Base-by-base conservation (phyloP, 257 asterid genomes). In the Petunia axillaris region DNA sequence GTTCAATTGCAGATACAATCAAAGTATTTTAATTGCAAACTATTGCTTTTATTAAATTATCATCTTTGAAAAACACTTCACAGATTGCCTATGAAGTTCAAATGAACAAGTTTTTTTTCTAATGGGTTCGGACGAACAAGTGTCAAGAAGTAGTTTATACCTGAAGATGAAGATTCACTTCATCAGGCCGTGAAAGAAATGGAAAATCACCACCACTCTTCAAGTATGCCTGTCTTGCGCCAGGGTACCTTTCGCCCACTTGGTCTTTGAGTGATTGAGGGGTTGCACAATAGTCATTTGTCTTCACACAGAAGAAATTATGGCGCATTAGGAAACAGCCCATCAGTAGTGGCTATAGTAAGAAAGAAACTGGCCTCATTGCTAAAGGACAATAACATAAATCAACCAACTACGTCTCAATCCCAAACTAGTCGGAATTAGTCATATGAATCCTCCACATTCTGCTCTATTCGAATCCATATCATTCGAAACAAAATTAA, bases 131-230 rank as follows among this genome's bases (percentile, higher is more conserved):
- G n/a, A 8, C 6, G 52, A 76, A 77, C 25, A 77, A 77, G 80
- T 11, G 15, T 4, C 25, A 59, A 9, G 16, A 3, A 41, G 38
- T 6, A 64, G 52, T 15, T 15, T 6, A 35, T 86, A 94, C 99
- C 99, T 92, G 99, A 87, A 96, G 99, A 85, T 96, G 97, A 82
- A 94, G 97, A 88, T 92, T 94, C 78, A 96, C 94, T 94, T 96
- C 99, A 85, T 91, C 99, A 1, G 99, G 89, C 39, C 98, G 89
- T 6, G 98, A 96, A 83, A 94, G 99, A 83, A 96, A 96, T 75
- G 98, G 99, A 80, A 94, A 94, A 85, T 92, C 98, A 48, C 99
- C 98, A 52, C 98, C 98, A 6, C 93, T 83, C 86, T 96, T 94
- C 85, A 96, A 89, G 83, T 89, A 65, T 25, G 98, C 99, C 85